Percentiles rank a stretch among this genome's conserved stretches.
These are phyloP conservation scores for Marsdenia floribunda DNA, from an alignment of 257 asterid species.

Conservation along the genomic window DNA sequence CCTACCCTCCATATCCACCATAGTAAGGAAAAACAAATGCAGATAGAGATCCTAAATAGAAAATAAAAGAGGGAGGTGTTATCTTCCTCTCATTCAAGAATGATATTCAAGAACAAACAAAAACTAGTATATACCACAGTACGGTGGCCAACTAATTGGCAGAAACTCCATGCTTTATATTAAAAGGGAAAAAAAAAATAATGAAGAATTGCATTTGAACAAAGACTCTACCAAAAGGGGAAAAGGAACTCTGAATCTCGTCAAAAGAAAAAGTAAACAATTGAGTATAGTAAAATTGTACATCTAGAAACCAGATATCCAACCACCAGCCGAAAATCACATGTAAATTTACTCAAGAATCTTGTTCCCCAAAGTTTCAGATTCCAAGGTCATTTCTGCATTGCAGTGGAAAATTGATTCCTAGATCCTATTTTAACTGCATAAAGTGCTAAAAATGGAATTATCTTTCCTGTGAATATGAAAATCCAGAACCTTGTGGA, in stretches of 20 bases:
- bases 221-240: neutral
- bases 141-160: neutral
- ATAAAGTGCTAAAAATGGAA: neutral
- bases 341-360: neutral
- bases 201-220: neutral
- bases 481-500: neutral
- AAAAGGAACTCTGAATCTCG: neutral
- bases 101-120: neutral
- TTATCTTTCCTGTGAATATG: neutral
- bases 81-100: neutral
- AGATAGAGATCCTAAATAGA: neutral
- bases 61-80: neutral
- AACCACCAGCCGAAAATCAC: no score
- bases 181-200: no score
- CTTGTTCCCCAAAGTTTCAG: neutral
- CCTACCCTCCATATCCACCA: neutral
- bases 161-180: neutral
- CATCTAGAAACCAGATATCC: neutral
- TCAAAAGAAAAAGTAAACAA: neutral
- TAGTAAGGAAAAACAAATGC: neutral
- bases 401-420: neutral
- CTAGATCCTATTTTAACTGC: neutral
- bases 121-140: neutral
- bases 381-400: neutral
- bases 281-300: neutral